phyloP scores from a whole-genome alignment of 768 basidiomycete species.

The Rossbeevera mucosa region DNA sequence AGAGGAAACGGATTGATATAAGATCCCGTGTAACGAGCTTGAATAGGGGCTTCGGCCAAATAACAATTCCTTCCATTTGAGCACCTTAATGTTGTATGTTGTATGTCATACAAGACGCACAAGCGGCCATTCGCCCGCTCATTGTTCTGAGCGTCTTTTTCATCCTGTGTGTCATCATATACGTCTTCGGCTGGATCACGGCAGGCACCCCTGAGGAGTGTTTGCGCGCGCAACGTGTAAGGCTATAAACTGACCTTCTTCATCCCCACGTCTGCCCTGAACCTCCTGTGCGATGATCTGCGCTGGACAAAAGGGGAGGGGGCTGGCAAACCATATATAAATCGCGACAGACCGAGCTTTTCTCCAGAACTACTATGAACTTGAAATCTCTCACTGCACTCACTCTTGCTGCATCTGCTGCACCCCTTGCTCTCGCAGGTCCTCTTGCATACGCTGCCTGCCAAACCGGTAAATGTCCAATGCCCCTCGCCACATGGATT shows the following conservation, averaged over 20 bases:
- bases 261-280: not conserved
- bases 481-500: too few species aligned
- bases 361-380: conserved; percentile 19
- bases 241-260: not conserved
- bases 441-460: conserved; percentile 22
- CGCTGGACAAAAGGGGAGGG: not conserved
- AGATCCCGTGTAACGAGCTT: too few species aligned
- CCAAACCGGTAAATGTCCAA: conserved; percentile 19
- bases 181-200: too few species aligned
- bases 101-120: too few species aligned
- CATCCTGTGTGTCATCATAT: too few species aligned
- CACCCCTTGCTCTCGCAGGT: conserved; percentile 13
- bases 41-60: too few species aligned
- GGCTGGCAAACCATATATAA: not conserved
- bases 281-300: conserved; percentile 6
- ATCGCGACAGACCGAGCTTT: not conserved
- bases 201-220: too few species aligned
- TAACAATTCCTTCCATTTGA: too few species aligned
- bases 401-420: conserved; percentile 12
- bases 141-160: too few species aligned
- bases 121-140: too few species aligned
- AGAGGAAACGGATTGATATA: too few species aligned
- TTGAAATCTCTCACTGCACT: conserved; percentile 18
- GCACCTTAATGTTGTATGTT: too few species aligned
- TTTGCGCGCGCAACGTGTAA: not conserved